phyloP scores from a whole-genome alignment of 164 flowering plant species.

The Houttuynia cordata region DNA sequence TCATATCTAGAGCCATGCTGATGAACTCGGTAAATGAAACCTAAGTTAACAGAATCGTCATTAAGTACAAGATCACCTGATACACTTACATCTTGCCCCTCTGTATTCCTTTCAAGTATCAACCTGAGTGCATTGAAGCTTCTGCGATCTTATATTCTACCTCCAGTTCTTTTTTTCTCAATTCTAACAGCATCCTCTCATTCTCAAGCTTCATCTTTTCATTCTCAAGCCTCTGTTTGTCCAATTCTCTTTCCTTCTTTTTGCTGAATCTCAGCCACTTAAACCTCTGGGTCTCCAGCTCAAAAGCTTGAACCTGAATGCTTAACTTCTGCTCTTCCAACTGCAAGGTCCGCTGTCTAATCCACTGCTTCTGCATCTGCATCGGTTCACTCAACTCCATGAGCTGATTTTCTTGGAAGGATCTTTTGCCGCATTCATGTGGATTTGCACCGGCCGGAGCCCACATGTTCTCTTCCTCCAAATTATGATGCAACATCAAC shows the following conservation, averaged over 20 bases:
- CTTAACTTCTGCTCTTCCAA: constrained; percentile 53
- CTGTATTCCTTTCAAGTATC: too few species aligned
- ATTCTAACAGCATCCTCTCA: constrained; percentile 33
- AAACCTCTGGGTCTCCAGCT: constrained; percentile 62
- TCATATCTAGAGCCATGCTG: neutral
- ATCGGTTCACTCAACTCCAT: constrained; percentile 26
- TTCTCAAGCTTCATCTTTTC: constrained; percentile 37
- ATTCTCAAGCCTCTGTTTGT: constrained; percentile 39
- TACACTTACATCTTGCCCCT: neutral
- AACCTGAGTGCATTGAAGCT: constrained; percentile 2
- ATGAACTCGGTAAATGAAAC: too few species aligned
- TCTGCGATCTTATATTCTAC: constrained; percentile 6
- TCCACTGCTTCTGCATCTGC: constrained; percentile 63
- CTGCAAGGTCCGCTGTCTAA: constrained; percentile 30
- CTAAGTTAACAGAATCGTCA: too few species aligned
- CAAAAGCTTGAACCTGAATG: constrained; percentile 36
- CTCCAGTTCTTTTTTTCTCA: constrained; percentile 13
- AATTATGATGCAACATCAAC: constrained; percentile 9
- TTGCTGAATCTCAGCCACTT: constrained; percentile 68
- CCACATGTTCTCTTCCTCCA: constrained; percentile 18
- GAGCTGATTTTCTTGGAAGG: neutral
- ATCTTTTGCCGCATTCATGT: constrained; percentile 8
- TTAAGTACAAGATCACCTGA: neutral
- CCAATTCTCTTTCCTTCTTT: constrained; percentile 75
- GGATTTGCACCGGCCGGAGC: neutral